These are phyloP conservation scores for Wakefieldia striispora DNA, from an alignment of 768 basidiomycete species.

Conservation along the genomic window DNA sequence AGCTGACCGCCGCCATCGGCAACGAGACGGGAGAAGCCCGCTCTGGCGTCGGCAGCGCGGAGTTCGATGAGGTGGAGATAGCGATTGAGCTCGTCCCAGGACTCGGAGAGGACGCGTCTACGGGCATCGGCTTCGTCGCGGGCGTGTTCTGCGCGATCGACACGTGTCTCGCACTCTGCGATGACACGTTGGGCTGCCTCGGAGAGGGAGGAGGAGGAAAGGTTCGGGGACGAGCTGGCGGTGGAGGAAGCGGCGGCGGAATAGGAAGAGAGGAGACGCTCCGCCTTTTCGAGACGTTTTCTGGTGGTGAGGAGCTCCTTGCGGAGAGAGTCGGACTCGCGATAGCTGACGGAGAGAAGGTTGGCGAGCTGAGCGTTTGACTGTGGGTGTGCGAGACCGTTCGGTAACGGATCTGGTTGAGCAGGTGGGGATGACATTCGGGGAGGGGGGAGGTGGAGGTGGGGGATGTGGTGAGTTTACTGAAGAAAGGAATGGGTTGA, in stretches of 20 bases:
- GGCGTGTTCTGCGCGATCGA: constrained; percentile 47
- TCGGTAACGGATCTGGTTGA: constrained; percentile 7
- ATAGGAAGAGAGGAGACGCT: constrained; percentile 39
- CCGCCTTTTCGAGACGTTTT: constrained; percentile 54
- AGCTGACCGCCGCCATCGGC: constrained; percentile 44
- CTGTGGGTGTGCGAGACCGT: constrained; percentile 20
- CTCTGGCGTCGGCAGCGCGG: constrained; percentile 48
- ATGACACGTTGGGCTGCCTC: constrained; percentile 38
- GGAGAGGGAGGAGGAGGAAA: constrained; percentile 23
- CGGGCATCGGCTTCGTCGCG: constrained; percentile 57
- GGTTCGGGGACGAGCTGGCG: constrained; percentile 14
- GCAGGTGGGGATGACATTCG: constrained; percentile 15
- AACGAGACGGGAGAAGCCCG: constrained; percentile 45
- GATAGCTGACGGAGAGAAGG: constrained; percentile 53
- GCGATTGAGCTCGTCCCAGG: constrained; percentile 50
- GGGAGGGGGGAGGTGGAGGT: not conserved
- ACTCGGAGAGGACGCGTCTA: constrained; percentile 41
- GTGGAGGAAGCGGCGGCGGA: constrained; percentile 7
- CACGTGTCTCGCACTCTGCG: constrained; percentile 48
- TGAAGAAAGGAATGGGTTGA: constrained; percentile 13
- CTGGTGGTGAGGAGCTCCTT: constrained; percentile 42
- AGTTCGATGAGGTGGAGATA: constrained; percentile 46
- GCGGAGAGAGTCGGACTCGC: constrained; percentile 50
- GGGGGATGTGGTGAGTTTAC: no score
- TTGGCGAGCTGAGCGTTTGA: constrained; percentile 55